These are phyloP conservation scores for Omphalea diandra DNA, from an alignment of 441 rosid species.

Conservation along the genomic window DNA sequence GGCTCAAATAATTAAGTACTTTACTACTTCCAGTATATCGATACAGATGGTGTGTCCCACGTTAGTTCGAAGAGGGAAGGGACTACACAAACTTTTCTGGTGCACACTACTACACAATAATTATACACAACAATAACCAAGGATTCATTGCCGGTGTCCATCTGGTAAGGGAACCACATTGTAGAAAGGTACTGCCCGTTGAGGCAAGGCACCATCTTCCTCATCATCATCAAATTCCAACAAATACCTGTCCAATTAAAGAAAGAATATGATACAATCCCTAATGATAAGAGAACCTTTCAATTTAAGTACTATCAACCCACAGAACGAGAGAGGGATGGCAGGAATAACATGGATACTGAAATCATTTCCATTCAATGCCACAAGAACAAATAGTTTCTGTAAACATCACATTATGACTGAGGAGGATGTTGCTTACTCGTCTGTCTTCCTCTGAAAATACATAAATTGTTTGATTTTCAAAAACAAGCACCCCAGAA, in stretches of 20 bases:
- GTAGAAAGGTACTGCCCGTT: constrained; percentile 75
- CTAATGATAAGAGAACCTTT: no score
- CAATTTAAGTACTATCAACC: no score
- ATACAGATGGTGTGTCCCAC: neutral
- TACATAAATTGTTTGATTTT: constrained; percentile 19
- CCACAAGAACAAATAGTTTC: neutral
- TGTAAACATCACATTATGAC: neutral
- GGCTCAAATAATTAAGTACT: neutral
- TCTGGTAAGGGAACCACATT: constrained; percentile 82
- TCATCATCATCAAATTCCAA: constrained; percentile 94
- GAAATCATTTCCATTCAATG: neutral
- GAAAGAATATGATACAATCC: constrained; percentile 5
- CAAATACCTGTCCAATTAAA: constrained; percentile 54
- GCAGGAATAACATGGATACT: neutral
- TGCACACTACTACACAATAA: neutral
- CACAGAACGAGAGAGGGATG: neutral
- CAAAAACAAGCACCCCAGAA: constrained; percentile 23
- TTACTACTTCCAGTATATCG: neutral
- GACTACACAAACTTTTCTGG: neutral
- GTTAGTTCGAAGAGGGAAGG: neutral
- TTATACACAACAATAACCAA: constrained; percentile 25
- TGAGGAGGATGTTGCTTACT: constrained; percentile 55
- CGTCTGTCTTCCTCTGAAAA: constrained; percentile 78
- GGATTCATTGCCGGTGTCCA: constrained; percentile 67
- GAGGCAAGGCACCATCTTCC: constrained; percentile 88